Percentiles rank a stretch among this genome's conserved stretches.
Conservation (phyloP, 345 rosid species). For the Eucalyptus camaldulensis region DNA sequence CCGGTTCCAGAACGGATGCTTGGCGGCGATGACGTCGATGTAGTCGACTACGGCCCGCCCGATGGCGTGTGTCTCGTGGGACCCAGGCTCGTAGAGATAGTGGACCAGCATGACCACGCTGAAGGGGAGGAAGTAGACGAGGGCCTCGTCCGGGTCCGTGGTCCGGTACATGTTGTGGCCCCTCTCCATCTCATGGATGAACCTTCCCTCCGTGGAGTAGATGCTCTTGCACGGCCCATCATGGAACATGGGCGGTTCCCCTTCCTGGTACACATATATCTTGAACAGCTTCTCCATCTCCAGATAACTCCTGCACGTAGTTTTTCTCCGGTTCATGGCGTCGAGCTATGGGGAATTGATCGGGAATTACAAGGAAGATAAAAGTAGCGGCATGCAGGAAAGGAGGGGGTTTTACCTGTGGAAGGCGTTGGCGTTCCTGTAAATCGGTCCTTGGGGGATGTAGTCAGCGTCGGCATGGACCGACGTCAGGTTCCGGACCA, state of each 20-base stretch:
- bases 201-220: slow-evolving; percentile 20
- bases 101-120: slow-evolving; percentile 60
- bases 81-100: slow-evolving; percentile 23
- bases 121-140: slow-evolving; percentile 59
- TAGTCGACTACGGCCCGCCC: slow-evolving; percentile 40
- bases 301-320: slow-evolving; percentile 14
- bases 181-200: slow-evolving; percentile 19
- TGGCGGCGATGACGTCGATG: slow-evolving; percentile 20
- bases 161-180: slow-evolving; percentile 18
- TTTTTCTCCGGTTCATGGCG: background rate
- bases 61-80: slow-evolving; percentile 23
- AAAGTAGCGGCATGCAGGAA: background rate
- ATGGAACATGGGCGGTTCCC: slow-evolving; percentile 20
- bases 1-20: slow-evolving; percentile 62
- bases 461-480: slow-evolving; percentile 1
- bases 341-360: background rate
- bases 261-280: slow-evolving; percentile 24
- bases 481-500: too few relatives aligned
- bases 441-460: slow-evolving; percentile 23
- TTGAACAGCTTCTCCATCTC: slow-evolving; percentile 27
- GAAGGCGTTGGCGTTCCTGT: slow-evolving; percentile 24
- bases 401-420: slow-evolving; percentile 1
- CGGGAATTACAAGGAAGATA: background rate
- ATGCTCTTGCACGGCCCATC: slow-evolving; percentile 21
- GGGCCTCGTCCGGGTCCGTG: slow-evolving; percentile 36